These are phyloP conservation scores for Erythrophleum fordii DNA, from an alignment of 306 rosid species.

Conservation along the genomic window DNA sequence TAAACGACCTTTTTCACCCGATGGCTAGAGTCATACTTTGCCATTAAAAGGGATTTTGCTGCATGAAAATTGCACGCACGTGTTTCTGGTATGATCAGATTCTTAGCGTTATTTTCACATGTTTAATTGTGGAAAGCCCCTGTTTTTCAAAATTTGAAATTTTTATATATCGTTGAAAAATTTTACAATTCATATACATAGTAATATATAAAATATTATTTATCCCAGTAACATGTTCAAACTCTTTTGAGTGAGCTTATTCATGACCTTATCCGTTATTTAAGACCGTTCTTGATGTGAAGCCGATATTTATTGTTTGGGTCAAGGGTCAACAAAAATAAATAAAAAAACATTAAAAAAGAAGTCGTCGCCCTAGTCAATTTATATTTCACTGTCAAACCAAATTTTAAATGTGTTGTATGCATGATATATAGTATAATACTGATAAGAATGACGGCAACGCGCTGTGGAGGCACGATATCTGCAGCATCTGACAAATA, in stretches of 20 bases:
- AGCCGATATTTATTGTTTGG: not conserved
- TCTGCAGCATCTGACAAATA: too few relatives aligned
- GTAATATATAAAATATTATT: not conserved
- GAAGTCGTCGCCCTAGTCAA: constrained; percentile 4
- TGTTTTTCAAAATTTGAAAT: too few relatives aligned
- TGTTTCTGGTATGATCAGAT: not conserved
- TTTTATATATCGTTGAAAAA: not conserved
- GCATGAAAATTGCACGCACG: not conserved
- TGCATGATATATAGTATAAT: not conserved
- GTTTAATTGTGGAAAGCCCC: not conserved
- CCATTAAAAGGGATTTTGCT: not conserved
- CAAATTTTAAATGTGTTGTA: constrained; percentile 1
- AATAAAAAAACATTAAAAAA: not conserved
- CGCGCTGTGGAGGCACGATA: too few relatives aligned
- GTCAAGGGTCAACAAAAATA: constrained; percentile 29
- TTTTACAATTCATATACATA: not conserved
- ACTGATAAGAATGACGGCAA: constrained; percentile 1
- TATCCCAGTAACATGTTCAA: not conserved
- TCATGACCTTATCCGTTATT: too few relatives aligned
- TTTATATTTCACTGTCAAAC: not conserved
- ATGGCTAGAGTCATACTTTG: not conserved
- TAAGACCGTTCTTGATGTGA: not conserved
- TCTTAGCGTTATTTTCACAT: not conserved
- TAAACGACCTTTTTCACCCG: too few relatives aligned
- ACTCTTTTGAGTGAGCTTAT: not conserved